These are phyloP conservation scores for Aphanomyces stellatus DNA, from an alignment of 352 stramenopile species.

Conservation along the genomic window DNA sequence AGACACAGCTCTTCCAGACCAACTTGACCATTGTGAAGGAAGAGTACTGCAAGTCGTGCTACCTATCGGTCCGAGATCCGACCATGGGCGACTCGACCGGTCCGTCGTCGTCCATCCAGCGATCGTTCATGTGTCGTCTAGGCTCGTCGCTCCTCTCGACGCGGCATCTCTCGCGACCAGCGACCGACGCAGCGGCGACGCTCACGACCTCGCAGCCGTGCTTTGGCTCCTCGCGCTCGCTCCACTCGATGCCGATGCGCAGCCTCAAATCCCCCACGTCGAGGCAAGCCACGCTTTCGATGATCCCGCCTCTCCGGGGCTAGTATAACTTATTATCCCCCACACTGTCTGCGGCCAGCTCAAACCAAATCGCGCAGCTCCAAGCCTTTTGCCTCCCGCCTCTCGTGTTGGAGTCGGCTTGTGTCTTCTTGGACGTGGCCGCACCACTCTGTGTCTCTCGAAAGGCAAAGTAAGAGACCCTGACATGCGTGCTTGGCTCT, in stretches of 20 bases:
- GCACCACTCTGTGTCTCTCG: no score
- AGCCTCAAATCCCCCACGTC: not conserved
- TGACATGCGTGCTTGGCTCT: no score
- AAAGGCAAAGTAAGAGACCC: no score
- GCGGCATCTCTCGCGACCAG: not conserved
- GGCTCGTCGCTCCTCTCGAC: not conserved
- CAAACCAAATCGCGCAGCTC: no score
- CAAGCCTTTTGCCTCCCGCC: no score
- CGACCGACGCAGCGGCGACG: no score
- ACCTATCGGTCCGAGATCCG: not conserved
- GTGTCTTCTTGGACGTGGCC: no score
- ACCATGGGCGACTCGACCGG: not conserved
- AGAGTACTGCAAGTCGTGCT: conserved; percentile 8
- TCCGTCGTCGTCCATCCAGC: not conserved
- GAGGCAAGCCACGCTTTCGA: not conserved
- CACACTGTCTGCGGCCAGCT: no score
- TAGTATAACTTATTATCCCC: no score
- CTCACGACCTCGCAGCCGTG: not conserved
- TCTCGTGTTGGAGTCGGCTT: no score
- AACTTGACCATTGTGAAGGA: not conserved
- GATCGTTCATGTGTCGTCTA: not conserved
- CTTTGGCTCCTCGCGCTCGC: not conserved
- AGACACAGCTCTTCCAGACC: not conserved
- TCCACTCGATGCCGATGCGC: not conserved
- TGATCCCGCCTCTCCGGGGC: not conserved